Evolutionary conservation across 2,329 filamentous ascomycete genomes (phyloP).

Genomic region (Drechslerella stenobrocha): DNA sequence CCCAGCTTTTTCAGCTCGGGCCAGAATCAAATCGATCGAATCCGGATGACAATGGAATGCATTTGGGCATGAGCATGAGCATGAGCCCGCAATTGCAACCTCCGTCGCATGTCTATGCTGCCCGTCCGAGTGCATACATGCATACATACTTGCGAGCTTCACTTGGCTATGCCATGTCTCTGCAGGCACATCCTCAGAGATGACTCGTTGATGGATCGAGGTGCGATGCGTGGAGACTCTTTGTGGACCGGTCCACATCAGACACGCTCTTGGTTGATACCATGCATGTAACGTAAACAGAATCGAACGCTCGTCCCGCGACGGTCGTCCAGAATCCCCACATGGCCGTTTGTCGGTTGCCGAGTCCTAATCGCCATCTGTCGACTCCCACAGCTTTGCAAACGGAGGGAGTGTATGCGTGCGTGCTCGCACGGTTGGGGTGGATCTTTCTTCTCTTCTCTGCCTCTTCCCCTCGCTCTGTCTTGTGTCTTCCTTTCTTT

Average conservation of each 20-base stretch:
- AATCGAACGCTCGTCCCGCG: no score
- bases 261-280: background rate
- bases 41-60: slow-evolving; percentile 6
- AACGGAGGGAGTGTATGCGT: no score
- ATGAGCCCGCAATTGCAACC: background rate
- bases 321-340: no score
- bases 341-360: no score
- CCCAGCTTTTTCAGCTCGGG: background rate
- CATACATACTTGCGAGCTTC: background rate
- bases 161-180: background rate
- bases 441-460: background rate
- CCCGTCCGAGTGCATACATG: background rate
- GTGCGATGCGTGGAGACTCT: background rate
- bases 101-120: slow-evolving; percentile 5
- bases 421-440: no score
- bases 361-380: no score
- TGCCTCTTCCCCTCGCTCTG: background rate
- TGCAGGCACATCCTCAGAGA: no score
- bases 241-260: slow-evolving; percentile 1
- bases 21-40: background rate
- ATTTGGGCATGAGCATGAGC: slow-evolving; percentile 1
- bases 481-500: slow-evolving; percentile 1
- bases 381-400: no score
- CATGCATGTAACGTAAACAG: background rate
- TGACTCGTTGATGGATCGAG: no score